Percentiles rank a stretch among this genome's conserved stretches.
Conservation (phyloP, 2,329 filamentous ascomycete genomes). For the Orbilia blumenaviensis region DNA sequence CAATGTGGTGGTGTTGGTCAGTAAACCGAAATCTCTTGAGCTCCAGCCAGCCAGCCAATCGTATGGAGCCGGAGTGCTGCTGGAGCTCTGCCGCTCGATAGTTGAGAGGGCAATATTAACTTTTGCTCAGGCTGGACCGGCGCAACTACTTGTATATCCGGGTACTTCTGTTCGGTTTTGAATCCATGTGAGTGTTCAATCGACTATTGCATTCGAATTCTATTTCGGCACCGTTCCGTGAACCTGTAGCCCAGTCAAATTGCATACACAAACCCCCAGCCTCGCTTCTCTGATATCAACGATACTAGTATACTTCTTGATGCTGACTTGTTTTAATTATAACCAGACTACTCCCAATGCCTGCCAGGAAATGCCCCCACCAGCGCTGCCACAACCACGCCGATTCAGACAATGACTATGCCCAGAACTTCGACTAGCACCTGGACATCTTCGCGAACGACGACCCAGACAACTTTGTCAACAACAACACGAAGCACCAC, state of each 20-base stretch:
- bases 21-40: too few species aligned
- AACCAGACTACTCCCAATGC: conserved; percentile 27
- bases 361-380: neutral
- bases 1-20: conserved; percentile 23
- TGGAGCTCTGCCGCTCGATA: too few species aligned
- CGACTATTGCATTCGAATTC: neutral
- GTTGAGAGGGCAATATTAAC: too few species aligned
- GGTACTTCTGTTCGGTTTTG: conserved; percentile 20
- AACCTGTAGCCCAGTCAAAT: too few species aligned
- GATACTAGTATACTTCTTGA: too few species aligned
- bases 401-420: neutral
- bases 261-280: too few species aligned
- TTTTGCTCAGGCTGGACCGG: conserved; percentile 10
- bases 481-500: conserved; percentile 2
- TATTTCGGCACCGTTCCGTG: neutral
- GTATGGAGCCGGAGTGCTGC: too few species aligned
- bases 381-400: neutral
- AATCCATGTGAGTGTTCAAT: conserved; percentile 24
- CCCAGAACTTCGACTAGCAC: neutral
- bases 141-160: neutral
- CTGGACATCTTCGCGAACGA: neutral
- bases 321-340: too few species aligned
- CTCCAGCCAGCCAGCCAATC: too few species aligned
- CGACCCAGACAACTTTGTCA: neutral
- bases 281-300: too few species aligned